Evolutionary conservation across 2,329 filamentous ascomycete species (phyloP), one percentile per base, ranked within the genome.

Genomic region (Arthrinium puccinioides): DNA sequence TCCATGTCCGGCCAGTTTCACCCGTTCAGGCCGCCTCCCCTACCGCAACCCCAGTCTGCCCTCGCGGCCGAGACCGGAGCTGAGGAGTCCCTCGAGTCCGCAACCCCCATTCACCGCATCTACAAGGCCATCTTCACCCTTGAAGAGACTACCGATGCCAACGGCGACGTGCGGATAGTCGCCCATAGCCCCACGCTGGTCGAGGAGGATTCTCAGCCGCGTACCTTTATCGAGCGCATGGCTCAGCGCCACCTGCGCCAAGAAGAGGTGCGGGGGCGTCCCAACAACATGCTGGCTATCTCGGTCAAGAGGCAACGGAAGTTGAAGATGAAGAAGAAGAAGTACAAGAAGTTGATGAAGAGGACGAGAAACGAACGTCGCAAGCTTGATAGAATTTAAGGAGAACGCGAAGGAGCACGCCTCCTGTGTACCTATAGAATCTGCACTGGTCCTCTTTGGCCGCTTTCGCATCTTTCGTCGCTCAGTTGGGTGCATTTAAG

Each of bases 301-400:
- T 94, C 87, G 57, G 90, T 96, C 51, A 88, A 83, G 72, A 76
- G 92, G 62, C 87, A 94, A 65, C 74, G 88, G 57, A 94, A 92
- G 69, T 69, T 96, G 56, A 95, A 88, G 79, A 98, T 98, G 89
- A 98, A 98, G 85, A 98, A 97, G 79, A 90, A 97, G 77, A 98
- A 98, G 81, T 95, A 95, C 67, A 97, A 96, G 88, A 98, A 98
- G 79, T 72, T 97, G 50, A 88, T 95, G 85, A 86, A 84, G 73
- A 77, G 80, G 64, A 96, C 90, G 56, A 79, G 90, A 61, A 90
- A 87, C 59, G 63, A 88, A 69, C 82, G 90, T 59, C 80, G 88
- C 59, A 94, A 89, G 70, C 70, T 92, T 54, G 87, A 84, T 54
- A 76, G 80, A 55, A 67, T 75, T 46, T 78, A 69, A 64, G 43